Evolutionary conservation across 805 yeast genomes (phyloP), one percentile per base, ranked within the genome.

Genomic region (Pichia sporocuriosa): DNA sequence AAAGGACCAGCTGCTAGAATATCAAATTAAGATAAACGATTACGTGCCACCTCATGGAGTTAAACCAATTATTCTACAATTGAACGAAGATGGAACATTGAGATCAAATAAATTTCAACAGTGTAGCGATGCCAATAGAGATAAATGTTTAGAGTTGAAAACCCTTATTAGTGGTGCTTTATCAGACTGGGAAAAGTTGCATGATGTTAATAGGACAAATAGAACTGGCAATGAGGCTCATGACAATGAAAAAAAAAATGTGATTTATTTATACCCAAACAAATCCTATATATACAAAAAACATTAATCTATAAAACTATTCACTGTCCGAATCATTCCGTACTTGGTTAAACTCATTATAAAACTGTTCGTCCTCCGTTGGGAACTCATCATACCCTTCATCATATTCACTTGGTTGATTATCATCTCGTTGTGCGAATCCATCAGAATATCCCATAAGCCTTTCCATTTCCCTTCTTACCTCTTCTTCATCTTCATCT

Each of bases 1-100:
- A 44, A 73, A 73, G 62, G 53, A 56, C 34, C 73, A 77, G 57
- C 57, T 81, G 37, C 43, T 36, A 20, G 57, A 61, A 27, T 68
- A 67, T 42, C 56, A 59, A 32, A 35, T 50, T 26, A 58, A 63
- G 52, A 44, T 72, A 1, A 78, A 74, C 25, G 81, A 75, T 44
- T 75, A 71, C 38, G 40, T 40, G 20, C 69, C 75, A 1, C n/a
- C 36, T 26, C 74, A 79, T 0, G 74, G 67, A 17, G 60, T 66
- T 38, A 62, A 64, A 24, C 81, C 83, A 2, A 51, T 59, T 20
- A 62, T 72, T 9, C 58, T 76, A 35, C 65, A 66, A 40, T 49
- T 68, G 13, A 68, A 59, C 30, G 60, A 43, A 16, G 42, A 49
- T 29, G 56, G 57, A 3, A 45, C 46, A 11, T 15, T 26, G 29